Percentiles rank a stretch among this genome's conserved stretches.
These are phyloP conservation scores for Thelonectria olida DNA, from an alignment of 2,329 filamentous ascomycete species.

Conservation along the genomic window DNA sequence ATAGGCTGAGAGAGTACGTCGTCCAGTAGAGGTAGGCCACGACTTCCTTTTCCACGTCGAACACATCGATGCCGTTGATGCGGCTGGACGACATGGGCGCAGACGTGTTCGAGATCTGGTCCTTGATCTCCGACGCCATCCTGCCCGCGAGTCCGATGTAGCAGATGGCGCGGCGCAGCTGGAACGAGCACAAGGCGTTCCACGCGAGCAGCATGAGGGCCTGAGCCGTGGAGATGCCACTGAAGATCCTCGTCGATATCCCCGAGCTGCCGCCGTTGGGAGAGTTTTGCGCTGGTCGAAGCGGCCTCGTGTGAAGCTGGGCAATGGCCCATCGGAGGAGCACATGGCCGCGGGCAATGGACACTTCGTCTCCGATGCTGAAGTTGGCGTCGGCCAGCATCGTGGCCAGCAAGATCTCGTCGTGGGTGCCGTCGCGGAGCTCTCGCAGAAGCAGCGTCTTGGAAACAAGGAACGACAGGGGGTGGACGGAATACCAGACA, in stretches of 20 bases:
- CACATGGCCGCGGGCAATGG: slow-evolving; percentile 41
- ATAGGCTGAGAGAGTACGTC: slow-evolving; percentile 49
- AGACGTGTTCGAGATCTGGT: slow-evolving; percentile 39
- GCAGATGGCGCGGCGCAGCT: slow-evolving; percentile 46
- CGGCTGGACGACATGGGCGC: slow-evolving; percentile 44
- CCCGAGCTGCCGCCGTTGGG: slow-evolving; percentile 37
- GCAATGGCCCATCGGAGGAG: slow-evolving; percentile 47
- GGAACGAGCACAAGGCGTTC: slow-evolving; percentile 45
- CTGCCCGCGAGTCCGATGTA: slow-evolving; percentile 46
- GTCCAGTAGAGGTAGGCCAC: slow-evolving; percentile 52
- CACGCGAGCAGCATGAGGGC: slow-evolving; percentile 48
- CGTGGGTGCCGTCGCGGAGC: slow-evolving; percentile 49
- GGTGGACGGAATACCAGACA: slow-evolving; percentile 52
- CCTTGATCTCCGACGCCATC: slow-evolving; percentile 44
- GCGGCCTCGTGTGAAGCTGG: slow-evolving; percentile 43
- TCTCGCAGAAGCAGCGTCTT: slow-evolving; percentile 52
- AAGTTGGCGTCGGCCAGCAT: slow-evolving; percentile 52
- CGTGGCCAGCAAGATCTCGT: slow-evolving; percentile 49
- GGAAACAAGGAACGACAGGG: slow-evolving; percentile 51
- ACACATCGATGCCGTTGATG: slow-evolving; percentile 53
- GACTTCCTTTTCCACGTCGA: slow-evolving; percentile 51
- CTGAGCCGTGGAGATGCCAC: slow-evolving; percentile 45
- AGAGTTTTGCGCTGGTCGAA: slow-evolving; percentile 27
- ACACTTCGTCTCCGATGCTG: slow-evolving; percentile 41
- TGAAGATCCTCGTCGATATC: slow-evolving; percentile 45